phyloP scores from a whole-genome alignment of 1,139 yeast species.

The Pneumocystis wakefieldiae region DNA sequence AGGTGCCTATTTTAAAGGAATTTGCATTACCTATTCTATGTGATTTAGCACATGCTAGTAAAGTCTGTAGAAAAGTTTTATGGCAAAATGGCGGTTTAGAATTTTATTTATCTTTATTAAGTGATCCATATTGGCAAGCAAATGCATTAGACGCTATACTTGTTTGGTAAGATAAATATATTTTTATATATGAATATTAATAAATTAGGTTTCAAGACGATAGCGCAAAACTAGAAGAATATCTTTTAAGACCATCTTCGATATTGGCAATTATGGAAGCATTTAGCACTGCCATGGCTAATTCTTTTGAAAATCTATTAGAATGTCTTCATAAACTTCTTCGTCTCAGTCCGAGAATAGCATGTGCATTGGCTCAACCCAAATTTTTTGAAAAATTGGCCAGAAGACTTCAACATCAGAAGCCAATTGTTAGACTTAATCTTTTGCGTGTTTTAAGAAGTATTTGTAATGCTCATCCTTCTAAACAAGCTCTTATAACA shows the following conservation, averaged over 20 bases:
- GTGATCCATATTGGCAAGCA: slow-evolving; percentile 58
- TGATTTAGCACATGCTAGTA: slow-evolving; percentile 42
- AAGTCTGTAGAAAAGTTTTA: slow-evolving; percentile 28
- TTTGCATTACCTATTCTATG: slow-evolving; percentile 49
- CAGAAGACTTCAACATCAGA: slow-evolving; percentile 14
- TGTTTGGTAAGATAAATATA: slow-evolving; percentile 17
- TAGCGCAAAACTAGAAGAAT: slow-evolving; percentile 19
- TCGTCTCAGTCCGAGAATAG: slow-evolving; percentile 15
- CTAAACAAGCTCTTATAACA: neutral
- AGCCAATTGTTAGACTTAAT: slow-evolving; percentile 17
- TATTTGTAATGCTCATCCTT: slow-evolving; percentile 11
- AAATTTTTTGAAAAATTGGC: slow-evolving; percentile 13
- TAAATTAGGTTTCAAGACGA: slow-evolving; percentile 21
- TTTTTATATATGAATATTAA: neutral
- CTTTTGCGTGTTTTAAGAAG: slow-evolving; percentile 15
- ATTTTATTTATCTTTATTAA: slow-evolving; percentile 34
- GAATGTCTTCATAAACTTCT: slow-evolving; percentile 17
- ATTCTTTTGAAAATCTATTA: slow-evolving; percentile 16
- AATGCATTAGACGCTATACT: slow-evolving; percentile 47
- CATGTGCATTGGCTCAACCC: slow-evolving; percentile 13
- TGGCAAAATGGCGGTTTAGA: slow-evolving; percentile 31
- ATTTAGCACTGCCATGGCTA: slow-evolving; percentile 15
- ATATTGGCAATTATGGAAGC: slow-evolving; percentile 16
- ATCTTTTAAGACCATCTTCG: slow-evolving; percentile 13
- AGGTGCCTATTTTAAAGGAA: slow-evolving; percentile 42